Conservation (phyloP, 495 filamentous ascomycete genomes). For the Darksidea phi region DNA sequence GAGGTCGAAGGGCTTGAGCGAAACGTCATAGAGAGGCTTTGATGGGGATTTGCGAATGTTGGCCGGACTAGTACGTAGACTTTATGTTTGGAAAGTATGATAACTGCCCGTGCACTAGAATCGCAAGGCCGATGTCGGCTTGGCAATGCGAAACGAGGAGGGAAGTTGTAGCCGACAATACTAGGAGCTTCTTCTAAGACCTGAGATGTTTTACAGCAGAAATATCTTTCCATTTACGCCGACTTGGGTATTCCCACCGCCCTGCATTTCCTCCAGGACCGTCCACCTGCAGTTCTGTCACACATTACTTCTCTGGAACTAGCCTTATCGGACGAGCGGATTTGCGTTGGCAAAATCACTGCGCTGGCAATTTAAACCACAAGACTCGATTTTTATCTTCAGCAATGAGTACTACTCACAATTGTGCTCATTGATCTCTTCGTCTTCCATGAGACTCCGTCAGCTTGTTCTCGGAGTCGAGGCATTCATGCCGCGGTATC, state of each 20-base stretch:
- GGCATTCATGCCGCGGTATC: background rate
- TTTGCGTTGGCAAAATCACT: background rate
- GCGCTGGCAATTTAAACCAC: background rate
- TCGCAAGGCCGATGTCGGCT: no score
- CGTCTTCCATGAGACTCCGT: conserved; percentile 5
- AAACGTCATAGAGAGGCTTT: no score
- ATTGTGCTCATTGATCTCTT: conserved; percentile 3
- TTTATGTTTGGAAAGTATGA: no score
- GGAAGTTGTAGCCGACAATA: conserved; percentile 8
- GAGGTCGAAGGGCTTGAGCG: no score
- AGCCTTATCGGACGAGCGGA: background rate
- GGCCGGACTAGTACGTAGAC: no score
- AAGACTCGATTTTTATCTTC: background rate
- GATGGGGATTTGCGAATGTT: no score
- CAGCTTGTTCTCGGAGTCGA: background rate
- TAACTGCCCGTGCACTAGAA: no score
- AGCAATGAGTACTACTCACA: conserved; percentile 1
- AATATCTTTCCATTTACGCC: conserved; percentile 7
- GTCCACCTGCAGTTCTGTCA: background rate
- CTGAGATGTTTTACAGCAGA: conserved; percentile 10
- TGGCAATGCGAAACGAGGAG: background rate
- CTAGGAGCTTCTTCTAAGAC: no score
- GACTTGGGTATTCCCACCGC: conserved; percentile 19
- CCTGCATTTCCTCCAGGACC: conserved; percentile 8
- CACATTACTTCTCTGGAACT: conserved; percentile 9